Conservation (phyloP, 257 asterid species). For the Ballota nigra region DNA sequence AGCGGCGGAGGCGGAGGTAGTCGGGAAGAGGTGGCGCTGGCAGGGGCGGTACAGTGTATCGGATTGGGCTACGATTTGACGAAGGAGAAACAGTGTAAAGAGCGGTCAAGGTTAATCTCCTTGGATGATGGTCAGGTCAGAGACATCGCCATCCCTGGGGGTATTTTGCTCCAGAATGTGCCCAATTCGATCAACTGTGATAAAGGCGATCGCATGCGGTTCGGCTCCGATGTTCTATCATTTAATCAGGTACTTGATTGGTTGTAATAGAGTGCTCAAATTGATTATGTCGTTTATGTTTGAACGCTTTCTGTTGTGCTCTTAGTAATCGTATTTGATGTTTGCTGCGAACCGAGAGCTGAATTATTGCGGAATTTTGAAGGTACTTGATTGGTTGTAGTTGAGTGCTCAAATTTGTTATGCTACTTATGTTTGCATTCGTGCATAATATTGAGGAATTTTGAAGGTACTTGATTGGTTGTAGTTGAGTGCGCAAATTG, state of each 20-base stretch:
- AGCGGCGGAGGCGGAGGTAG: slow-evolving; percentile 8
- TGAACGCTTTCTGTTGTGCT: too few species aligned
- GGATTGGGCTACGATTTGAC: slow-evolving; percentile 71
- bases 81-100: slow-evolving; percentile 33
- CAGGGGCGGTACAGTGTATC: slow-evolving; percentile 62
- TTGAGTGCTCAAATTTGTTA: too few species aligned
- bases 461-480: too few species aligned
- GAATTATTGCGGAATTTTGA: background rate
- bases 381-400: too few species aligned
- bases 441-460: too few species aligned
- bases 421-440: too few species aligned
- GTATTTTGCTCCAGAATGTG: slow-evolving; percentile 66
- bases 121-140: slow-evolving; percentile 63
- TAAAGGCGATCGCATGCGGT: slow-evolving; percentile 81
- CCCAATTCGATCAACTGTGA: slow-evolving; percentile 65
- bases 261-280: background rate
- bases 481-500: too few species aligned
- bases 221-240: slow-evolving; percentile 61
- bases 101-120: slow-evolving; percentile 46
- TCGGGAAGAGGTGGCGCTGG: slow-evolving; percentile 51
- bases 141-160: slow-evolving; percentile 71
- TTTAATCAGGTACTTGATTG: slow-evolving; percentile 60
- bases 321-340: background rate
- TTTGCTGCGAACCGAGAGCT: background rate
- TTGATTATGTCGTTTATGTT: background rate